A percentile compares a stretch with the other conserved stretches of the same genome.
phyloP scores from a whole-genome alignment of 148 eudicot species.

The Cornus florida region DNA sequence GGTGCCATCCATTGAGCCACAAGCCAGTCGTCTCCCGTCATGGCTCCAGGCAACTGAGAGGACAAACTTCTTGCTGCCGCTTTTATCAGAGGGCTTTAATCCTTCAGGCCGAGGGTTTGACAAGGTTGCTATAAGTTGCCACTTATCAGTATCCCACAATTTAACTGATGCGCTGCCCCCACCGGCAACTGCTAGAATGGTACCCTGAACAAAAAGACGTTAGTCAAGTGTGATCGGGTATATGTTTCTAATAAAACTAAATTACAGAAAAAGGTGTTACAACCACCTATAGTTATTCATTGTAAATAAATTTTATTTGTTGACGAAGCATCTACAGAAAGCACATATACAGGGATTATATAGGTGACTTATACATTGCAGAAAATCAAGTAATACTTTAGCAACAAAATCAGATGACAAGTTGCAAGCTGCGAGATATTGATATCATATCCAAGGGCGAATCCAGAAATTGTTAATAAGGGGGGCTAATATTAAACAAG shows the following conservation, averaged over 20 bases:
- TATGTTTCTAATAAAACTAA: not conserved
- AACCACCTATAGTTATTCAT: not conserved
- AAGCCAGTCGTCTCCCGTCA: conserved; percentile 73
- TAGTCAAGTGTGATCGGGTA: not conserved
- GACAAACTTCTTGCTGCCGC: conserved; percentile 75
- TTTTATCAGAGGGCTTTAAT: conserved; percentile 64
- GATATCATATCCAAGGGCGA: not conserved
- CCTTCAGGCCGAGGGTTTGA: conserved; percentile 80
- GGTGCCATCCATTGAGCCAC: conserved; percentile 97
- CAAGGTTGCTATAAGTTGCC: conserved; percentile 69
- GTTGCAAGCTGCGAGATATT: conserved; percentile 2
- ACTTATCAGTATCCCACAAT: conserved; percentile 89
- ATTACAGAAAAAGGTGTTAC: not conserved
- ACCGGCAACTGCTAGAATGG: conserved; percentile 88
- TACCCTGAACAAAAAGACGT: conserved; percentile 54
- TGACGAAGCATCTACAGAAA: not conserved
- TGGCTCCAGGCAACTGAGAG: conserved; percentile 94
- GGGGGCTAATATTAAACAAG: too few species aligned
- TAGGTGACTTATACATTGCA: not conserved
- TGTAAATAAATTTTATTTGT: not conserved
- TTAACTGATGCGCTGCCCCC: conserved; percentile 93
- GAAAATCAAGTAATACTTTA: not conserved
- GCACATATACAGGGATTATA: not conserved
- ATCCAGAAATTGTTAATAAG: too few species aligned
- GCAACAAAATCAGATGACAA: not conserved